Percentiles rank a stretch among this genome's conserved stretches.
Conservation (phyloP, 495 filamentous ascomycete species). For the Penicillium manginii region DNA sequence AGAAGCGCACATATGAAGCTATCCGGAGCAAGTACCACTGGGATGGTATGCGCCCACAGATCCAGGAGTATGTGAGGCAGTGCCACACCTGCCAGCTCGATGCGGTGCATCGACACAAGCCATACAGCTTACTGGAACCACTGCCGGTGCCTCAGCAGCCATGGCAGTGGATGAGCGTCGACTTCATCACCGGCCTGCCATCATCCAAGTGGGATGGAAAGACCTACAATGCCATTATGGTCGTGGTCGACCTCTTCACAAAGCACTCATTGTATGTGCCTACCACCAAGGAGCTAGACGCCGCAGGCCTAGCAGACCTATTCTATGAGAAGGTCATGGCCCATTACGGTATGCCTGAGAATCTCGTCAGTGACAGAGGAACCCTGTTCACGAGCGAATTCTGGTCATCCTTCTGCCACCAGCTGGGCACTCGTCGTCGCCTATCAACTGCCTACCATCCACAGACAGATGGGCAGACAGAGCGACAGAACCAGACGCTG, state of each 20-base stretch:
- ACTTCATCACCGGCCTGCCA: too few species aligned
- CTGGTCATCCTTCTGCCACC: slow-evolving; percentile 19
- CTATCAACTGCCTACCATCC: slow-evolving; percentile 26
- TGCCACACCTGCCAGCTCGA: too few species aligned
- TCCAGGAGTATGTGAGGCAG: too few species aligned
- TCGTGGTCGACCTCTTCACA: background rate
- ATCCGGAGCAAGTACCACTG: too few species aligned
- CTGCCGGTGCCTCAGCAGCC: too few species aligned
- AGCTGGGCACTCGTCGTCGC: slow-evolving; percentile 12
- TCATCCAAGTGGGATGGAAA: too few species aligned
- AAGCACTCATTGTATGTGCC: slow-evolving; percentile 9
- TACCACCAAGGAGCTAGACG: background rate
- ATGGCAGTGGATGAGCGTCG: too few species aligned
- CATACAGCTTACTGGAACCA: too few species aligned
- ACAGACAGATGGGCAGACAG: slow-evolving; percentile 18
- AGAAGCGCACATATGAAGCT: too few species aligned
- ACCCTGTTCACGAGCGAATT: slow-evolving; percentile 18
- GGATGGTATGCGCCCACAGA: too few species aligned
- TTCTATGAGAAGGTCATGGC: slow-evolving; percentile 4
- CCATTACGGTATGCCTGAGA: slow-evolving; percentile 9
- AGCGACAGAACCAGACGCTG: slow-evolving; percentile 6
- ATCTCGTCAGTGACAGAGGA: slow-evolving; percentile 25
- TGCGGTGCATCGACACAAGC: too few species aligned
- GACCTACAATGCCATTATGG: too few species aligned
- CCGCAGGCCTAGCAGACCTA: background rate